Base-by-base conservation (phyloP, 192 early-diverging fungal genomes). In the Lunasporangiospora selenospora region DNA sequence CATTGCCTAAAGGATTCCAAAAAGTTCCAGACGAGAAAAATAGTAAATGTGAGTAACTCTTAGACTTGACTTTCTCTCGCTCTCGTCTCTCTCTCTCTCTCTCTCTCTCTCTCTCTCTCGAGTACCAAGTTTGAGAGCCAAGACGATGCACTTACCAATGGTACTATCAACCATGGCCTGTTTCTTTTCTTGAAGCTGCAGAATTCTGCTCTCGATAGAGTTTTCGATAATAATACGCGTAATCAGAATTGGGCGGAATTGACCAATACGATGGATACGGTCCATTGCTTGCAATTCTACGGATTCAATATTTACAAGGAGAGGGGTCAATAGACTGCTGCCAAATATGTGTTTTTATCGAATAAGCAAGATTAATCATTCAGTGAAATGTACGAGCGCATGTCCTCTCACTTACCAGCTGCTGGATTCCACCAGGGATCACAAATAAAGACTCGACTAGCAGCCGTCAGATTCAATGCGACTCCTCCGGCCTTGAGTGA, bases 111-210 rank as follows among this genome's bases (percentile, higher is more conserved):
- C n/a, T n/a, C n/a, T n/a, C n/a, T n/a, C n/a, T n/a, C n/a, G n/a
- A n/a, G n/a, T n/a, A n/a, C n/a, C n/a, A n/a, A n/a, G n/a, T n/a
- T n/a, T n/a, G n/a, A 27, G 26, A 19, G 16, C 24, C 16, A 47
- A 47, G 5, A 5, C 11, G 3, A 31, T 23, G 13, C 24, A 21
- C 57, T 82, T 81, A 63, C 93, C 95, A 59, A 98, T 91, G 4
- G 95, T 98, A 6, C 86, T 88, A 48, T 92, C 84, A 24, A 95
- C 93, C 62, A 98, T 80, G 13, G 88, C 89, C 64, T 90, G 90
- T 83, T 98, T 98, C 84, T 96, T 98, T 44, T 95, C 90, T 70
- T 98, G 95, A 26, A 98, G 76, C 55, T 94, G 87, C 32, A 98
- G 73, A 60, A 98, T 98, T 32, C 94, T 82, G 44, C 84, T 86